Base-by-base conservation (phyloP, 169 alveolate genomes). In the Nephromyces sp. region DNA sequence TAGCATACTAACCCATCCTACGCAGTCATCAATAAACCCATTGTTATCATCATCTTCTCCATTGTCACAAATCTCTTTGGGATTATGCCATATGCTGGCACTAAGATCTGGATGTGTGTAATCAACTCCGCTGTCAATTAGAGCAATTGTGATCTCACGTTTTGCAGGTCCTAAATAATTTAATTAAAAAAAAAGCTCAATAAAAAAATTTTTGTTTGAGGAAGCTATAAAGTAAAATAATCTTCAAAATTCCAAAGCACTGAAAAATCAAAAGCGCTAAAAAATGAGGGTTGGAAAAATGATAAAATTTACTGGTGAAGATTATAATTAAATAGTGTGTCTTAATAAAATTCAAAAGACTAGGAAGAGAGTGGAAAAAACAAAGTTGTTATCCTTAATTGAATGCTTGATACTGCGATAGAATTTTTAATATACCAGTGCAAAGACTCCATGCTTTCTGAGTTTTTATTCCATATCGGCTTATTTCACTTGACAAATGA, bases 21-120 rank as follows among this genome's bases (percentile, higher is more conserved):
- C 66, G 32, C 89, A 84, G 68, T 84, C 89, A 69, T 84, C 89
- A 15, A 84, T 82, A 43, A 80, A 77, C 1, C 89, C 89, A 68
- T 84, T 80, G 32, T 70, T 43, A 52, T 84, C 90, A 25, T 84
- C 90, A 61, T 81, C 87, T 21, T 57, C 63, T 32, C 78, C 84
- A 33, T 73, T 64, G 62, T 78, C 79, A 74, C 78, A 77, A 1
- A 78, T 66, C 66, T 84, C 89, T 30, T 76, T 87, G 8, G 72
- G 75, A 75, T 84, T 84, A 32, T 77, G 74, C 90, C 90, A 84
- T 32, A 80, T 77, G 52, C 62, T 74, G 8, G 79, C 83, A 62
- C 69, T 34, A n/a, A 84, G 43, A 68, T 84, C 90, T 25, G 87
- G 87, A 77, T 84, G 87, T 29, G 74, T 81, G 81, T 81, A 81